Conservation (phyloP, 2,329 filamentous ascomycete species). For the Aspergillus neotritici region DNA sequence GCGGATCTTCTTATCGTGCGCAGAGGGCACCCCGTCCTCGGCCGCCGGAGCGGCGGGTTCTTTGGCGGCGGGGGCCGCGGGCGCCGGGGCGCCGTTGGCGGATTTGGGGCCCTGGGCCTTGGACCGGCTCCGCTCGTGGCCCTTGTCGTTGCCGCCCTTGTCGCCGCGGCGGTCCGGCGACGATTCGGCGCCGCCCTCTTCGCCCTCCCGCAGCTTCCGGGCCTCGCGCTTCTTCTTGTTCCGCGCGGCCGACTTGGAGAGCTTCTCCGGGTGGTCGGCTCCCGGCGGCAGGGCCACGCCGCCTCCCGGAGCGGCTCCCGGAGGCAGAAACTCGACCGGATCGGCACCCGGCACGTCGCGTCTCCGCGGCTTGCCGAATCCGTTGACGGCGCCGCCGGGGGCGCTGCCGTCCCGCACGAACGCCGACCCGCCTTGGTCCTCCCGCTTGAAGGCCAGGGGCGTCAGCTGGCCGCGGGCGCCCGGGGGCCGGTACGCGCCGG, state of each 20-base stretch:
- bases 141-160: constrained; percentile 19
- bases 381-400: constrained; percentile 56
- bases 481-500: constrained; percentile 92
- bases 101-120: constrained; percentile 38
- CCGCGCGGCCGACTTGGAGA: constrained; percentile 82
- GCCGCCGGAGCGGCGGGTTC: constrained; percentile 19
- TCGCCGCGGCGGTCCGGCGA: constrained; percentile 60
- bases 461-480: constrained; percentile 85
- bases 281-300: constrained; percentile 62
- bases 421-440: constrained; percentile 90
- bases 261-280: constrained; percentile 56
- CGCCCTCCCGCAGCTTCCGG: constrained; percentile 84
- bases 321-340: constrained; percentile 57
- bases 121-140: constrained; percentile 52
- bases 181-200: constrained; percentile 43
- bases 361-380: constrained; percentile 69
- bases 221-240: constrained; percentile 98
- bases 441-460: constrained; percentile 91
- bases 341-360: constrained; percentile 86
- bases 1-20: constrained; percentile 91
- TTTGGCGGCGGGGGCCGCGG: constrained; percentile 29
- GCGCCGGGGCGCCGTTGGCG: constrained; percentile 12
- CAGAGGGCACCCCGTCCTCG: constrained; percentile 44
- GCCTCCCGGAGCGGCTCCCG: constrained; percentile 64
- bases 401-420: constrained; percentile 75